phyloP scores from a whole-genome alignment of 768 basidiomycete genomes.

The Trametes punicea region DNA sequence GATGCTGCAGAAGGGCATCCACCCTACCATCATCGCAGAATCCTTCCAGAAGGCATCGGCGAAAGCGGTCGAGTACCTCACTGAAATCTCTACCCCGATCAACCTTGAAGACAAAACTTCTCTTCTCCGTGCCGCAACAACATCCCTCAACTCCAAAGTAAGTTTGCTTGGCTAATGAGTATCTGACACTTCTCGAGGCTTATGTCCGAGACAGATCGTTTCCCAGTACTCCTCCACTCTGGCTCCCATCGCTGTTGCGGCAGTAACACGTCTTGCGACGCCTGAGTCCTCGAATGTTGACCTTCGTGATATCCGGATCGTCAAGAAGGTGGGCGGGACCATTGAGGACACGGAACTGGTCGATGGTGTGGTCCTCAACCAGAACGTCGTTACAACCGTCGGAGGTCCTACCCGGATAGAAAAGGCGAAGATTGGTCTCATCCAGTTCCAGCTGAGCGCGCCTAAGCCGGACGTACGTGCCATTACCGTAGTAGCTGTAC shows the following conservation, averaged over 20 bases:
- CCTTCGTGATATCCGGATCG: constrained; percentile 91
- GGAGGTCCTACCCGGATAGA: constrained; percentile 95
- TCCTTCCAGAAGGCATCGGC: constrained; percentile 89
- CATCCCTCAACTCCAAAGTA: constrained; percentile 95
- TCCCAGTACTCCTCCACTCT: constrained; percentile 98
- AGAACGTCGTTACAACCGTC: constrained; percentile 85
- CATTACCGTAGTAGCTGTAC: neutral
- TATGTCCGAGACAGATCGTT: constrained; percentile 64
- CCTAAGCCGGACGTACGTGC: constrained; percentile 92
- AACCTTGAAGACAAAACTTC: constrained; percentile 84
- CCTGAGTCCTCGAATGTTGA: constrained; percentile 93
- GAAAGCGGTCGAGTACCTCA: constrained; percentile 92
- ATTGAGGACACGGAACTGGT: constrained; percentile 98
- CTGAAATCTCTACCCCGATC: constrained; percentile 88
- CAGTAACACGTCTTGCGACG: constrained; percentile 88
- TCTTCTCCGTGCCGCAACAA: constrained; percentile 89
- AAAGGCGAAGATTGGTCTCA: constrained; percentile 97
- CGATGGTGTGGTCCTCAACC: constrained; percentile 96
- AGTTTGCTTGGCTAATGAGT: neutral
- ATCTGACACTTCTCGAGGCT: no score
- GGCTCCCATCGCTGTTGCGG: constrained; percentile 97
- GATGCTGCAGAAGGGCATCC: constrained; percentile 94
- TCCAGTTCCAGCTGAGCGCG: constrained; percentile 97
- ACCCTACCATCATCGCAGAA: constrained; percentile 96
- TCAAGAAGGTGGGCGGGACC: constrained; percentile 98